Evolutionary conservation across 805 yeast species (phyloP).

Genomic region (Candida koratica): DNA sequence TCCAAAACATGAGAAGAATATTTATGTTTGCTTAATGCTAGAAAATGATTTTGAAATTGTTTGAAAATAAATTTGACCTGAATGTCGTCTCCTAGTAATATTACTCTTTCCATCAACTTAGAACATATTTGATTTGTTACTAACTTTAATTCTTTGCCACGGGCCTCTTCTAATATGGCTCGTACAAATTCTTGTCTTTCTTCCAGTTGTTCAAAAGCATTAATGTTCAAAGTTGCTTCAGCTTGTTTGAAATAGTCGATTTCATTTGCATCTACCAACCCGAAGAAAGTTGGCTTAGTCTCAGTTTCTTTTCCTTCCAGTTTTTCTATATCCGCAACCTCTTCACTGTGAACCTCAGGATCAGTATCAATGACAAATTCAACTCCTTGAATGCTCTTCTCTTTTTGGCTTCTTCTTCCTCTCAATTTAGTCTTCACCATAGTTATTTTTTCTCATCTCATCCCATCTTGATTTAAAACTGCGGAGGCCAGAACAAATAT

Average conservation of each 20-base stretch:
- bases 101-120: conserved; percentile 81
- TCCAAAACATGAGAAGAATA: conserved; percentile 93
- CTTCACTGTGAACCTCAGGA: not conserved
- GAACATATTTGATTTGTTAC: conserved; percentile 95
- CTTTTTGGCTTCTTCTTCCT: conserved; percentile 42
- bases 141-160: conserved; percentile 85
- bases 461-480: conserved; percentile 4
- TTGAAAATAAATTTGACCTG: conserved; percentile 65
- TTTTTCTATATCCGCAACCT: not conserved
- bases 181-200: conserved; percentile 69
- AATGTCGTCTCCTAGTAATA: conserved; percentile 58
- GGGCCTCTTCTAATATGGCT: conserved; percentile 79
- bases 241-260: conserved; percentile 91
- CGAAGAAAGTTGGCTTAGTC: conserved; percentile 53
- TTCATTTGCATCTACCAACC: conserved; percentile 79
- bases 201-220: conserved; percentile 70
- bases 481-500: too few relatives aligned
- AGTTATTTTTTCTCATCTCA: conserved; percentile 11
- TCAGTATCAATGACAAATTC: conserved; percentile 14
- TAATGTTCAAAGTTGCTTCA: conserved; percentile 76
- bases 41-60: conserved; percentile 69
- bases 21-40: conserved; percentile 76
- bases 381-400: conserved; percentile 20
- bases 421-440: conserved; percentile 24
- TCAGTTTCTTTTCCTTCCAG: not conserved